Evolutionary conservation across 192 early-diverging fungal species (phyloP), one percentile per base, ranked within the genome.

Genomic region (Podila minutissima): DNA sequence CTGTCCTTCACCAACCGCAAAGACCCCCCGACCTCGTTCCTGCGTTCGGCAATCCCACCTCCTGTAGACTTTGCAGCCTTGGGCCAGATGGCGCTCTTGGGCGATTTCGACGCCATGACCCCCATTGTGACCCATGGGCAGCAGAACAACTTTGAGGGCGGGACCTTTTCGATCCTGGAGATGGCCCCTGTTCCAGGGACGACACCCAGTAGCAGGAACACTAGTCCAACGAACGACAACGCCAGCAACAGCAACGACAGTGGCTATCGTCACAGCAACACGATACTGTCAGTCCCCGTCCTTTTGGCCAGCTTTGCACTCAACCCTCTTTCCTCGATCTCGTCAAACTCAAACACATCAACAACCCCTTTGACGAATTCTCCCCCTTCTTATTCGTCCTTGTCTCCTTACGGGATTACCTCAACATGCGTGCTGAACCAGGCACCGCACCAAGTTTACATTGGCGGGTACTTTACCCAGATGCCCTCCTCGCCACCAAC

Each of bases 381-480:
- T 37, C 35, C 41, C 15, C 15, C 41, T 46, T 46, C 41, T 17
- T n/a, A n/a, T n/a, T 41, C 38, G 12, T 13, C 15, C 1, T 17
- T 55, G 1, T 24, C 53, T 55, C 53, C 53, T 26, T 55, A 19
- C 49, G 68, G 76, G 17, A 72, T 79, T 29, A 72, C 64, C 2
- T 59, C 76, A 4, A 79, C 76, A 1, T 79, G 76, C 59, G 76
- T 79, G 4, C 61, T 79, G 2, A 53, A 72, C 15, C 41, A 59
- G 22, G 65, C 70, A 26, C 66, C 76, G 7, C 76, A 79, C 66
- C 76, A 79, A 24, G 46, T 79, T 12, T 79, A 79, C 55, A 72
- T 79, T 59, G 76, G 70, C 15, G 76, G 76, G 2, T 59, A 79
- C 24, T 79, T 79, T 35, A 67, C 62, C 32, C 76, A 79, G 51